Evolutionary conservation across 345 rosid species (phyloP), one percentile per base, ranked within the genome.

Genomic region (Melaleuca alternifolia): DNA sequence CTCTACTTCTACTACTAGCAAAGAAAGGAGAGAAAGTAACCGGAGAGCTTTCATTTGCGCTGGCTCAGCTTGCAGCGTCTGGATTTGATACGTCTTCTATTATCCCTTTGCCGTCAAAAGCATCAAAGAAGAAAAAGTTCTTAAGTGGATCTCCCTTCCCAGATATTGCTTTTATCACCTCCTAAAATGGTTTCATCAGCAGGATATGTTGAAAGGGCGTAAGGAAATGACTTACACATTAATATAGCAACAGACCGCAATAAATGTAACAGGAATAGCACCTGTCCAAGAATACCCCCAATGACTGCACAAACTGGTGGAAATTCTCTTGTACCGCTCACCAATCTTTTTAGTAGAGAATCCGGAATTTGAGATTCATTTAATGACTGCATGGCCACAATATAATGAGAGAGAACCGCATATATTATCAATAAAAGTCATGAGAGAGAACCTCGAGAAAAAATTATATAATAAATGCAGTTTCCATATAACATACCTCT

Each of bases 231-330:
- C 46, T 59, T 10, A 79, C 76, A 62, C 54, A 89, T 62, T 11
- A 30, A 37, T 10, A 82, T 83, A n/a, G 28, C 5, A 21, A 86
- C 1, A 11, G n/a, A 11, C 50, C 84, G 24, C 10, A 79, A 50
- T 59, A n/a, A 28, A 9, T n/a, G 14, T 61, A 24, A 46, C 83
- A 84, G 83, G 84, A 88, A 89, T 41, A 23, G 48, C 85, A 95
- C 99, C 99, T 97, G 99, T 86, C 99, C 99, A 52, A 96, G 93
- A 85, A 93, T 92, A 87, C 99, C 99, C 84, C 99, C 99, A 5
- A 97, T 86, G 87, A 97, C 91, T 54, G 99, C 99, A 93, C 99
- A 97, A 57, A 94, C 97, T 6, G 98, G 96, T 87, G 99, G 97
- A 87, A 93, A 97, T 90, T 96, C 98, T 52, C 83, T 88, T 41